A percentile compares a stretch with the other conserved stretches of the same genome.
Conservation (phyloP, 106 monocot species). For the Dendrobium chrysotoxum region DNA sequence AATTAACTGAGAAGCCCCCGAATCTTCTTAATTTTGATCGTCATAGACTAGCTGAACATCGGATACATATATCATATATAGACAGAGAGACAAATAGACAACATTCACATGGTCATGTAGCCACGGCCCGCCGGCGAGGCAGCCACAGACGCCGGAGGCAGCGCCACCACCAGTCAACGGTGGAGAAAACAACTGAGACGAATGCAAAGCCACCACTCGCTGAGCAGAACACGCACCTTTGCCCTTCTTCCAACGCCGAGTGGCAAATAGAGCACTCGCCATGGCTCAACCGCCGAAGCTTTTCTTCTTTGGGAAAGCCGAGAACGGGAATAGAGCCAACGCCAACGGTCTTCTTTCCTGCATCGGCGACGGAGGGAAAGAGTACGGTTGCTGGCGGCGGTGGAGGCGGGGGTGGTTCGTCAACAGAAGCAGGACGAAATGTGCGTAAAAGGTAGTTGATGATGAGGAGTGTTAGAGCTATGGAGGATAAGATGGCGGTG, state of each 20-base stretch:
- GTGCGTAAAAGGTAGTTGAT: background rate
- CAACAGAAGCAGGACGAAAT: background rate
- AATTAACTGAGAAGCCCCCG: too few relatives aligned
- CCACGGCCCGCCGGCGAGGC: too few relatives aligned
- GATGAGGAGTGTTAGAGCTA: slow-evolving; percentile 1
- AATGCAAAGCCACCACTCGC: too few relatives aligned
- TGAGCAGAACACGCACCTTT: background rate
- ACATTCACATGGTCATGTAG: too few relatives aligned
- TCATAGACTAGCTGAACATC: too few relatives aligned
- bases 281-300: background rate
- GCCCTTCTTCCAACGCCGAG: background rate
- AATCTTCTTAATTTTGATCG: too few relatives aligned
- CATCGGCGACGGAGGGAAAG: background rate
- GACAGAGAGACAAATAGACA: too few relatives aligned
- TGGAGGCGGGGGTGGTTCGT: background rate
- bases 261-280: background rate
- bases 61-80: too few relatives aligned
- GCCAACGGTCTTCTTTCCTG: background rate
- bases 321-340: background rate
- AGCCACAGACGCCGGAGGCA: too few relatives aligned
- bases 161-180: too few relatives aligned
- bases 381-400: background rate
- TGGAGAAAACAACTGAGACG: too few relatives aligned
- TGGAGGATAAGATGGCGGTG: background rate
- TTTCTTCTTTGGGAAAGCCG: background rate